A percentile compares a stretch with the other conserved stretches of the same genome.
These are phyloP conservation scores for Noccaea bulbosa DNA, from an alignment of 345 rosid species.

Conservation along the genomic window DNA sequence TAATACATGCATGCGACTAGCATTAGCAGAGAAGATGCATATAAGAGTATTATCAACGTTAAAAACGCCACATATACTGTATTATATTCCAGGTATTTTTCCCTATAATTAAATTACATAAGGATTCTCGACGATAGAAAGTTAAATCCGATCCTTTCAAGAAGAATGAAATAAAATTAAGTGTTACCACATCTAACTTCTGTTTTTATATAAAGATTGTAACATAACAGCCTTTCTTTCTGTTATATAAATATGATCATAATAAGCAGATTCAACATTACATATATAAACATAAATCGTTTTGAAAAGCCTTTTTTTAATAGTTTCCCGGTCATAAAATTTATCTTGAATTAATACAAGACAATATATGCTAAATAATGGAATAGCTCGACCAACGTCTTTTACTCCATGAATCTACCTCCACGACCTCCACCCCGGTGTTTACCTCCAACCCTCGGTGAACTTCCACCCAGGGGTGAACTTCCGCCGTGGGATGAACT, in stretches of 20 bases:
- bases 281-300: background rate
- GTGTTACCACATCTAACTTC: background rate
- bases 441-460: no score
- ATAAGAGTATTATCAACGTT: background rate
- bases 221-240: background rate
- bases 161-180: background rate
- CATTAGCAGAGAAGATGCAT: background rate
- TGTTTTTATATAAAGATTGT: slow-evolving; percentile 6
- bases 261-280: slow-evolving; percentile 12
- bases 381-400: background rate
- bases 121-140: background rate
- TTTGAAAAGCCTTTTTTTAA: background rate
- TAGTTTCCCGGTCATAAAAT: slow-evolving; percentile 7
- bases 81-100: background rate
- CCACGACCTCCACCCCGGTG: background rate
- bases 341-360: slow-evolving; percentile 3
- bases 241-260: background rate
- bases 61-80: no score
- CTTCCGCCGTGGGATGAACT: background rate
- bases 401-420: slow-evolving; percentile 1
- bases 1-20: background rate
- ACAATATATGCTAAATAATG: slow-evolving; percentile 1
- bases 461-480: no score
- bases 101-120: background rate
- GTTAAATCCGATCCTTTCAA: background rate